A percentile compares a stretch with the other conserved stretches of the same genome.
phyloP scores from a whole-genome alignment of 1,284 basidiomycete genomes.

The Sporisorium iseilematis-ciliati region DNA sequence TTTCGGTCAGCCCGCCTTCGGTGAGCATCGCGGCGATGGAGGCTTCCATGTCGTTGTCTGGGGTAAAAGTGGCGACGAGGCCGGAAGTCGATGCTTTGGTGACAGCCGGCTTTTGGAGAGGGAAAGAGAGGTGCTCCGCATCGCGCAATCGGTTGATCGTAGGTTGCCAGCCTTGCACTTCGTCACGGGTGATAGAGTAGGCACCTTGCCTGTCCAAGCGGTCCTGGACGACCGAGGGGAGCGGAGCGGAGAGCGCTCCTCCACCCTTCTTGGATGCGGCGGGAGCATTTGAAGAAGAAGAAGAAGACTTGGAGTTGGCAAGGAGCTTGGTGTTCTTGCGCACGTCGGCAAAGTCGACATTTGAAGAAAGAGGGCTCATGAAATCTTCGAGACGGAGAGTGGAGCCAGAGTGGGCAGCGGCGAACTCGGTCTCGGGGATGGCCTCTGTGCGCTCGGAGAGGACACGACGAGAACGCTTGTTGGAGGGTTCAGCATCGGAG shows the following conservation, averaged over 20 bases:
- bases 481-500: slow-evolving; percentile 23
- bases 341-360: slow-evolving; percentile 52
- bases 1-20: slow-evolving; percentile 72
- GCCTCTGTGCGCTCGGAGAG: slow-evolving; percentile 80
- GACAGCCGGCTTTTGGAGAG: slow-evolving; percentile 76
- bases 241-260: slow-evolving; percentile 82
- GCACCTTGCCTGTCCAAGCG: slow-evolving; percentile 92
- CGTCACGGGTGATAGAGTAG: slow-evolving; percentile 90
- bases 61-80: slow-evolving; percentile 76
- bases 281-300: slow-evolving; percentile 71
- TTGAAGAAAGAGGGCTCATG: slow-evolving; percentile 75
- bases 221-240: slow-evolving; percentile 87
- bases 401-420: slow-evolving; percentile 45
- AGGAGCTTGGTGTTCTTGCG: slow-evolving; percentile 57
- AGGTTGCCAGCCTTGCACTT: slow-evolving; percentile 92
- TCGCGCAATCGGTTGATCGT: slow-evolving; percentile 76
- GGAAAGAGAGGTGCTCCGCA: slow-evolving; percentile 92
- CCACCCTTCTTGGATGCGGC: slow-evolving; percentile 73
- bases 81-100: slow-evolving; percentile 77
- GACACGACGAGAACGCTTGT: slow-evolving; percentile 75
- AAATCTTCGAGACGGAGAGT: slow-evolving; percentile 77
- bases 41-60: slow-evolving; percentile 58
- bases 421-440: slow-evolving; percentile 76
- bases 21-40: slow-evolving; percentile 67
- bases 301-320: slow-evolving; percentile 9